These are phyloP conservation scores for Purpureocillium takamizusanense DNA, from an alignment of 2,329 filamentous ascomycete species.

Conservation along the genomic window DNA sequence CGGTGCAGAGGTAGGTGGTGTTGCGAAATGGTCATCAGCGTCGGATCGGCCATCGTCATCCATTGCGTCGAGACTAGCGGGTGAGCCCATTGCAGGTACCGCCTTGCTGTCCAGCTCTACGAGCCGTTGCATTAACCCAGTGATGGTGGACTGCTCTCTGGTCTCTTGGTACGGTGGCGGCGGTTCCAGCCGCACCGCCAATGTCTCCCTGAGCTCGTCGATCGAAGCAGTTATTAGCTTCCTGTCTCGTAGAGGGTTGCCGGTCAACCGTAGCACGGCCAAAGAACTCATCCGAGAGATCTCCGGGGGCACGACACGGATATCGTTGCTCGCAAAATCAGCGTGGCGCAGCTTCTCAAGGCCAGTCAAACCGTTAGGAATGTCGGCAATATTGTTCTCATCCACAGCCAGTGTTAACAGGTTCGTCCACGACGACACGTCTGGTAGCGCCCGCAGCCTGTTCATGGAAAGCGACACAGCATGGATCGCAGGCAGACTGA, in stretches of 20 bases:
- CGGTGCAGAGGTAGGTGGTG: constrained; percentile 45
- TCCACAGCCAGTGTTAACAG: constrained; percentile 68
- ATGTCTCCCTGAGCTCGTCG: constrained; percentile 68
- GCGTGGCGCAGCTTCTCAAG: constrained; percentile 63
- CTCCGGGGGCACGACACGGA: constrained; percentile 64
- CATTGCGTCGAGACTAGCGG: constrained; percentile 13
- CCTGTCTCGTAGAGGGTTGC: constrained; percentile 85
- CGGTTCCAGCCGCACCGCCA: constrained; percentile 59
- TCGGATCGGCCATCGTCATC: constrained; percentile 41
- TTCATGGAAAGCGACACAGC: constrained; percentile 75
- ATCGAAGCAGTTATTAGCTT: constrained; percentile 75
- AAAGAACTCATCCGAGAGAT: constrained; percentile 74
- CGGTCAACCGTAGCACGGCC: constrained; percentile 65
- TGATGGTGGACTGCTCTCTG: constrained; percentile 9
- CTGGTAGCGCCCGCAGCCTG: constrained; percentile 62
- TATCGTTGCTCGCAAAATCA: constrained; percentile 79
- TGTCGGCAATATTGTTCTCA: constrained; percentile 66
- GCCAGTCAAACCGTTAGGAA: constrained; percentile 68
- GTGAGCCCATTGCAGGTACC: background rate
- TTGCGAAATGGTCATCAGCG: constrained; percentile 43
- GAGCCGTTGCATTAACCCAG: constrained; percentile 15
- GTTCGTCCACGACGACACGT: constrained; percentile 63
- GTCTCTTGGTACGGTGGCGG: constrained; percentile 31
- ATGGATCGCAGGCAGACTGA: constrained; percentile 64
- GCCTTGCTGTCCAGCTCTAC: constrained; percentile 19